Conservation (phyloP, 805 yeast species). For the Lachancea kluyveri region DNA sequence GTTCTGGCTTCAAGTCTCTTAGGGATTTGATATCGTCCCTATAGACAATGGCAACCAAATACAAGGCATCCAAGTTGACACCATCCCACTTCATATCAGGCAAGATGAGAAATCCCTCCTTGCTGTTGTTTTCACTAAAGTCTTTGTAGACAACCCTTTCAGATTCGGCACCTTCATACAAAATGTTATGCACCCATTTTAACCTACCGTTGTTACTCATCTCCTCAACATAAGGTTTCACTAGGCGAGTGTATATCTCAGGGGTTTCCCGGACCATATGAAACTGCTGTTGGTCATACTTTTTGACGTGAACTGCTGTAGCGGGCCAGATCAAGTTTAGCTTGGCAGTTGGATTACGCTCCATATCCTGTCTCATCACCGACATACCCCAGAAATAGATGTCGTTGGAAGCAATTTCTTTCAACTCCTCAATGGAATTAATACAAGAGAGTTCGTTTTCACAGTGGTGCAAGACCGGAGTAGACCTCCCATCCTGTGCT, state of each 20-base stretch:
- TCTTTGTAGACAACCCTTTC: conserved; percentile 73
- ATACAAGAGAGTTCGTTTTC: conserved; percentile 27
- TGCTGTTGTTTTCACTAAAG: conserved; percentile 36
- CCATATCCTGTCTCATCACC: conserved; percentile 41
- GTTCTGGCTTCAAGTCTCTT: conserved; percentile 61
- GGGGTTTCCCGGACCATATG: conserved; percentile 79
- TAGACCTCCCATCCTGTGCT: conserved; percentile 9
- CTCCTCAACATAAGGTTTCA: conserved; percentile 68
- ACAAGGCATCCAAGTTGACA: conserved; percentile 57
- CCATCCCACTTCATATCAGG: conserved; percentile 99
- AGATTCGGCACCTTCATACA: conserved; percentile 75
- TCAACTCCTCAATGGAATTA: conserved; percentile 24
- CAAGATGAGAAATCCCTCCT: conserved; percentile 61
- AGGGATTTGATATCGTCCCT: conserved; percentile 64
- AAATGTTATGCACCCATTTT: conserved; percentile 85
- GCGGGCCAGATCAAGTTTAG: conserved; percentile 84
- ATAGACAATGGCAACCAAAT: conserved; percentile 70
- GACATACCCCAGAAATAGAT: conserved; percentile 79
- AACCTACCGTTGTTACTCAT: conserved; percentile 67
- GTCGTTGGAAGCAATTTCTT: conserved; percentile 61
- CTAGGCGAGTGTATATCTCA: conserved; percentile 52
- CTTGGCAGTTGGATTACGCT: conserved; percentile 53
- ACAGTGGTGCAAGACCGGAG: conserved; percentile 21
- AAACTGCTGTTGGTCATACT: conserved; percentile 54
- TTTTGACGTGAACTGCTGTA: conserved; percentile 73